These are phyloP conservation scores for Ophiostoma sp. DNA, from an alignment of 2,329 filamentous ascomycete species.

Conservation along the genomic window DNA sequence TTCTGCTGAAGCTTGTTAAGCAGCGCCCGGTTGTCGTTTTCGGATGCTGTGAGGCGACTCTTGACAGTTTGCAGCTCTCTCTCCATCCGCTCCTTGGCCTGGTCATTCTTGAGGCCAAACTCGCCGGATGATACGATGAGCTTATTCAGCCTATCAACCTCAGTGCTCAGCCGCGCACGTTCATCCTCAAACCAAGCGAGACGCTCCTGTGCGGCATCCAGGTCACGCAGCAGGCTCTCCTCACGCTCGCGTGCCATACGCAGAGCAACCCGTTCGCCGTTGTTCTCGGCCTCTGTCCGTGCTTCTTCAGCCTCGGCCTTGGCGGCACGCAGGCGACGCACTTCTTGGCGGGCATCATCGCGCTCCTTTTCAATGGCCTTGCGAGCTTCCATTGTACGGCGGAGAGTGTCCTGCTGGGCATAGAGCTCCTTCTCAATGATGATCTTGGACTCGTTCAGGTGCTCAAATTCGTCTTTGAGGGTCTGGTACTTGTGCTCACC, in stretches of 20 bases:
- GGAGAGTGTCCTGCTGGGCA: conserved; percentile 83
- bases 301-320: conserved; percentile 83
- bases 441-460: conserved; percentile 89
- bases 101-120: conserved; percentile 84
- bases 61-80: conserved; percentile 87
- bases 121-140: conserved; percentile 84
- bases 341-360: conserved; percentile 81
- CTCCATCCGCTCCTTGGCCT: conserved; percentile 89
- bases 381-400: conserved; percentile 77
- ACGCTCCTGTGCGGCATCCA: conserved; percentile 71
- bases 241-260: conserved; percentile 76
- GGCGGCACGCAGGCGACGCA: conserved; percentile 73
- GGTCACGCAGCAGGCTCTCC: conserved; percentile 67
- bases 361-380: conserved; percentile 77
- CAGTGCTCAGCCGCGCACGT: conserved; percentile 65
- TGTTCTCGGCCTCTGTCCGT: conserved; percentile 72
- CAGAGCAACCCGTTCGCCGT: conserved; percentile 73
- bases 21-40: conserved; percentile 93
- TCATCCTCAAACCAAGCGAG: conserved; percentile 76
- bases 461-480: conserved; percentile 78
- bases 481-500: conserved; percentile 81
- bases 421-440: conserved; percentile 98
- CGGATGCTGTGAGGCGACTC: conserved; percentile 80
- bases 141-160: conserved; percentile 81
- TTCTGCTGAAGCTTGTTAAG: conserved; percentile 97